Percentiles rank a stretch among this genome's conserved stretches.
phyloP scores from a whole-genome alignment of 768 basidiomycete genomes.

The Mycena rebaudengoi region DNA sequence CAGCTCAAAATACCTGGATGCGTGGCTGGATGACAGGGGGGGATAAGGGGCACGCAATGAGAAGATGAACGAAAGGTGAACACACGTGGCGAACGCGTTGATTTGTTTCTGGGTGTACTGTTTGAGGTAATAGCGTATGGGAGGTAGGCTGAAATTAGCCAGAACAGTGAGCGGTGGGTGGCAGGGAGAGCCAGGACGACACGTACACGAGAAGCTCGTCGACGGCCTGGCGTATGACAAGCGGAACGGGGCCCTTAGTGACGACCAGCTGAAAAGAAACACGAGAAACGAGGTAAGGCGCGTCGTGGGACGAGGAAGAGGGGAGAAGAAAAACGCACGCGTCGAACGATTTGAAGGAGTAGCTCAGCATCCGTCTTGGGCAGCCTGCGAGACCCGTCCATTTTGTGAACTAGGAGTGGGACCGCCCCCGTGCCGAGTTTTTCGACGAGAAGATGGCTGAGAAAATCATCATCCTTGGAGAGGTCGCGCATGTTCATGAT shows the following conservation, averaged over 20 bases:
- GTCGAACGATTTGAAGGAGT: constrained; percentile 77
- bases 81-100: constrained; percentile 93
- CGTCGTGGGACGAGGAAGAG: constrained; percentile 34
- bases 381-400: constrained; percentile 80
- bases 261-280: constrained; percentile 60
- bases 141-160: constrained; percentile 60
- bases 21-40: constrained; percentile 64
- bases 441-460: constrained; percentile 89
- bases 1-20: constrained; percentile 88
- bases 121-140: constrained; percentile 82
- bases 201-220: constrained; percentile 82
- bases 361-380: constrained; percentile 78
- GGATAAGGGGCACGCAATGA: constrained; percentile 25
- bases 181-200: constrained; percentile 29
- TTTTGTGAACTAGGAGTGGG: constrained; percentile 90
- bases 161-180: constrained; percentile 33
- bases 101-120: constrained; percentile 84
- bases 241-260: constrained; percentile 61
- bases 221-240: constrained; percentile 74
- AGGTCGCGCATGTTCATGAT: constrained; percentile 93
- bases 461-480: constrained; percentile 90
- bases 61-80: constrained; percentile 40
- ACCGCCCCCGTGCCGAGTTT: constrained; percentile 83
- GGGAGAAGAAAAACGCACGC: constrained; percentile 60
- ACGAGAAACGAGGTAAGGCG: constrained; percentile 30